Percentiles rank a stretch among this genome's conserved stretches.
Evolutionary conservation across 164 flowering plant species (phyloP).

Genomic region (Piper betle): DNA sequence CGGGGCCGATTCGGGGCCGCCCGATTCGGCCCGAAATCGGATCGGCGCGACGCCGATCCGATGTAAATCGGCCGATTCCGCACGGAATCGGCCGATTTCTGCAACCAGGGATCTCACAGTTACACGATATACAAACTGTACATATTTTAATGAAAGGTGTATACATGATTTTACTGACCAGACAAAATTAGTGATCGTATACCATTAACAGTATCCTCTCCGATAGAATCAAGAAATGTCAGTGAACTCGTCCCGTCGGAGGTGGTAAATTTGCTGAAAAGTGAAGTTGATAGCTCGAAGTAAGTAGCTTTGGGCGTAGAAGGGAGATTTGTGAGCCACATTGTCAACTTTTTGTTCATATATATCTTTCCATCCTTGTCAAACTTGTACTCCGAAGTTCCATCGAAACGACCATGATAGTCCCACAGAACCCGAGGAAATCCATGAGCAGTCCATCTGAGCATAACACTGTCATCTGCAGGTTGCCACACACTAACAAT

Average conservation of each 20-base stretch:
- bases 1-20: no score
- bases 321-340: slow-evolving; percentile 51
- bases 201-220: not conserved
- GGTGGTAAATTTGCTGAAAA: not conserved
- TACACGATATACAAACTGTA: not conserved
- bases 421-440: slow-evolving; percentile 82
- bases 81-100: no score
- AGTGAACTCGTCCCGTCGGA: not conserved
- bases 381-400: slow-evolving; percentile 69
- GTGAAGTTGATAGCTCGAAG: slow-evolving; percentile 35
- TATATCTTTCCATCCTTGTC: slow-evolving; percentile 76
- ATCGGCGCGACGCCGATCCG: no score
- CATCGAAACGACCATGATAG: slow-evolving; percentile 67
- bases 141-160: not conserved
- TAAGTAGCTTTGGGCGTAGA: slow-evolving; percentile 74
- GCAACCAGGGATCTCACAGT: no score
- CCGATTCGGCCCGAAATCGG: no score
- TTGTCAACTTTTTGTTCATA: slow-evolving; percentile 77
- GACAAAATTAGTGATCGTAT: not conserved
- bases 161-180: not conserved
- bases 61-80: no score
- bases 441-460: slow-evolving; percentile 77
- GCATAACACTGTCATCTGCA: slow-evolving; percentile 47
- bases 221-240: not conserved
- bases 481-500: slow-evolving; percentile 72